phyloP scores from a whole-genome alignment of 352 stramenopile species.

The Blastocystis hominis region DNA sequence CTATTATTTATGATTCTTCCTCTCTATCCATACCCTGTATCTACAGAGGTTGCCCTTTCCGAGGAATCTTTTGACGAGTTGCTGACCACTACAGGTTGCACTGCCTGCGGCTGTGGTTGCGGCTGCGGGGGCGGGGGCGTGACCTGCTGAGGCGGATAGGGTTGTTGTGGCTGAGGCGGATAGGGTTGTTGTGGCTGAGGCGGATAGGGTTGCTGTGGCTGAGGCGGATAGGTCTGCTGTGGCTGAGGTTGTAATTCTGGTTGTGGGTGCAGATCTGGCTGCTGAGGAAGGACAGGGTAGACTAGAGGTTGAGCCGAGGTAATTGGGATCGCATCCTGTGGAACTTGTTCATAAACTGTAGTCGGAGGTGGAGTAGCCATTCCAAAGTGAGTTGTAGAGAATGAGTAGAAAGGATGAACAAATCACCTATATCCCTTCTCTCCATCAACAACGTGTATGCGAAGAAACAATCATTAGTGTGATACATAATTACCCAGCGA shows the following conservation, averaged over 20 bases:
- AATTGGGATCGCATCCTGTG: neutral
- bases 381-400: neutral
- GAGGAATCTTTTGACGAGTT: no score
- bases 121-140: no score
- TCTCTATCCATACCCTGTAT: no score
- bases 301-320: neutral
- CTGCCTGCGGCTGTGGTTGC: no score
- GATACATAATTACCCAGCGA: conserved; percentile 41
- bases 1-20: neutral
- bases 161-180: neutral
- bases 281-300: neutral
- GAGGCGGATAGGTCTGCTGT: neutral
- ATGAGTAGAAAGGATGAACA: neutral
- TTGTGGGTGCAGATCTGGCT: conserved; percentile 5
- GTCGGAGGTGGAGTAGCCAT: neutral
- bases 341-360: neutral
- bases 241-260: neutral
- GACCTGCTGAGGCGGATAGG: neutral
- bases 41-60: no score
- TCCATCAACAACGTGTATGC: neutral
- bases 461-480: neutral
- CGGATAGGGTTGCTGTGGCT: neutral
- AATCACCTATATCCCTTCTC: neutral
- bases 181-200: neutral
- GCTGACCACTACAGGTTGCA: no score